Base-by-base conservation (phyloP, 2,329 filamentous ascomycete genomes). In the Colletotrichum tanaceti region DNA sequence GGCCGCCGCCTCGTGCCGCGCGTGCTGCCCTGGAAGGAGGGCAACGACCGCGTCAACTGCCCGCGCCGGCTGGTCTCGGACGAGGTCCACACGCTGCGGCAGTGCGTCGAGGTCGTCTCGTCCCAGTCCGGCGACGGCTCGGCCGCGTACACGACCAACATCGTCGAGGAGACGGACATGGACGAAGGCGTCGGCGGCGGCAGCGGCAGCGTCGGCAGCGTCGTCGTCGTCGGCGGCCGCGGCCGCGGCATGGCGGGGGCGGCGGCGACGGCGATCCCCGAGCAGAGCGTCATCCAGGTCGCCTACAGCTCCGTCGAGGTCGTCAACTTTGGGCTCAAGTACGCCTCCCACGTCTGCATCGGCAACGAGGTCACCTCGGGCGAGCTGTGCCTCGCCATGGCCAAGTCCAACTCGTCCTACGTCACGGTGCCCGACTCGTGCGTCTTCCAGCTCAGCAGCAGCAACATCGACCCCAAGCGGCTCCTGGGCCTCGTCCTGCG, bases 11-110 rank as follows among this genome's bases (percentile, higher is more conserved):
- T 80, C 0, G 74, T 84, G 3, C 79, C 81, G 0, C 79, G 82
- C 0, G 73, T 83, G 3, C 20, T 82, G 2, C 80, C 82, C 0
- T 80, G 79, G 72, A 75, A 77, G 47, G 64, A 74, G 1, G 78
- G 73, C 6, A 84, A 82, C 62, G 74, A 80, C 46, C 75, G 79
- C 0, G 71, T 78, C 55, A 84, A 83, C 58, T 76, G 81, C 1
- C 60, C 75, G 2, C 78, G 81, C 9, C 76, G 81, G 7, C 64
- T 79, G 1, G 76, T 84, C 10, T 70, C 75, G 0, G 73, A 70
- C 2, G 65, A 68, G 0, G 55, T 78, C 28, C 79, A 82, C 66
- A 80, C 78, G 0, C 73, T 80, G 5, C 73, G 75, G n/a, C 71
- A 73, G 0, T 59, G 70, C 10, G 73, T 82, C 2, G 73, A 77